Base-by-base conservation (phyloP, 2,329 filamentous ascomycete genomes). In the Ceratocystis eucalypticola region DNA sequence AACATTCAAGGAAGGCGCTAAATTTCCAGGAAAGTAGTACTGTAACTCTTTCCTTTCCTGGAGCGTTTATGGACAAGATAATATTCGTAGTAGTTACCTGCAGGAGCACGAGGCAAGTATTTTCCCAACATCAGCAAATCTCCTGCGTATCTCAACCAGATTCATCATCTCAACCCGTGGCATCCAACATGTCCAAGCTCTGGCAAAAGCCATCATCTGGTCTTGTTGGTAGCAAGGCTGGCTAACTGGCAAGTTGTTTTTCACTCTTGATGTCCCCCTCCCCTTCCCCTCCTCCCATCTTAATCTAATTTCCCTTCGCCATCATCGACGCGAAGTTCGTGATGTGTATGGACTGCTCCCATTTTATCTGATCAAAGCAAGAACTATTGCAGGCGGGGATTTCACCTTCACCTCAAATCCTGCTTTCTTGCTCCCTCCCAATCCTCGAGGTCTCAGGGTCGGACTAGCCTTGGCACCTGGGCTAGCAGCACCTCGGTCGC, bases 291-390 rank as follows among this genome's bases (percentile, higher is more conserved):
- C 22, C 22, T 25, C n/a, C 17, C 28, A 7, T 22, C 12, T 33
- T 7, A 2, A 15, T 28, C 28, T 12, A 59, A 59, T 10, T 37
- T 59, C 3, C n/a, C 53, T 30, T 57, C 25, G n/a, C 7, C 3
- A 17, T 25, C 28, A 5, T 10, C 12, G n/a, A 10, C 15, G 12
- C n/a, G 1, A 30, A 37, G 8, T 30, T 33, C 10, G 17, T n/a
- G 55, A 59, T 59, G 5, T 28, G 6, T 25, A 37, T n/a, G 2
- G 55, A 1, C 25, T 59, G 25, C 5, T 41, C 55, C 5, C 3
- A n/a, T 59, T 37, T 59, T 59, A 59, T 59, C 55, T 37, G 55
- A 59, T 59, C 55, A 8, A 59, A 37, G 4, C n/a, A 53, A 53
- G 22, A n/a, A 33, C 5, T 10, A 59, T 59, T 59, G 25, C 17